These are phyloP conservation scores for Cryphonectria radicalis DNA, from an alignment of 2,329 filamentous ascomycete species.

Conservation along the genomic window DNA sequence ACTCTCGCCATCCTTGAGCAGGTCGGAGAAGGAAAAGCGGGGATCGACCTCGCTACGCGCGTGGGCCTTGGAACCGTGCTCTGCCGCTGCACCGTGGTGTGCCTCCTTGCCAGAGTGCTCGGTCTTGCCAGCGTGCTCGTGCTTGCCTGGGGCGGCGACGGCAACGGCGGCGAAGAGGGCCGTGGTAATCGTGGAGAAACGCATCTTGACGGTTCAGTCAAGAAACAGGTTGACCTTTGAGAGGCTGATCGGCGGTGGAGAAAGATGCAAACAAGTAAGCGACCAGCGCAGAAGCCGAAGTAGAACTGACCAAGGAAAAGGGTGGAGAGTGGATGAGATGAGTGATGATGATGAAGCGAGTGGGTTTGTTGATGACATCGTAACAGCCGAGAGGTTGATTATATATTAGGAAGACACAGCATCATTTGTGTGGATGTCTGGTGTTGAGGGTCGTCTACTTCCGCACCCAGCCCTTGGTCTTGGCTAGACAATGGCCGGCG, in stretches of 20 bases:
- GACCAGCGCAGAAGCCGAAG: slow-evolving; percentile 9
- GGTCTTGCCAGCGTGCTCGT: not conserved
- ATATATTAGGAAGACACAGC: not conserved
- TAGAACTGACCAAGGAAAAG: not conserved
- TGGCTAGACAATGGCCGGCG: not conserved
- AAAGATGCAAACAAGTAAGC: slow-evolving; percentile 1
- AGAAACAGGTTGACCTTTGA: not conserved
- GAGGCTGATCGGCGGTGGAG: not conserved
- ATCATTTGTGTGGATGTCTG: not conserved
- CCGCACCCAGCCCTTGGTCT: not conserved
- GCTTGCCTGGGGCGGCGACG: not conserved
- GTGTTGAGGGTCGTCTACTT: not conserved
- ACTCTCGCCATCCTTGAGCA: not conserved
- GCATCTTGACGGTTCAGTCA: slow-evolving; percentile 1
- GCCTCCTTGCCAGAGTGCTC: not conserved
- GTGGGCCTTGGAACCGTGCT: not conserved
- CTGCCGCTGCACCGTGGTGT: not conserved
- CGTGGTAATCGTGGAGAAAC: slow-evolving; percentile 9
- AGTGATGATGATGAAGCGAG: slow-evolving; percentile 7
- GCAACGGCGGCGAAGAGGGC: slow-evolving; percentile 8
- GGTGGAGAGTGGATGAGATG: slow-evolving; percentile 1
- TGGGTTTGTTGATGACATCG: not conserved
- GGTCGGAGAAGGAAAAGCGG: not conserved
- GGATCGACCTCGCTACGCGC: not conserved
- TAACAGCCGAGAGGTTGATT: not conserved